A percentile compares a stretch with the other conserved stretches of the same genome.
phyloP scores from a whole-genome alignment of 306 rosid species.

The Herpetospermum pedunculosum region DNA sequence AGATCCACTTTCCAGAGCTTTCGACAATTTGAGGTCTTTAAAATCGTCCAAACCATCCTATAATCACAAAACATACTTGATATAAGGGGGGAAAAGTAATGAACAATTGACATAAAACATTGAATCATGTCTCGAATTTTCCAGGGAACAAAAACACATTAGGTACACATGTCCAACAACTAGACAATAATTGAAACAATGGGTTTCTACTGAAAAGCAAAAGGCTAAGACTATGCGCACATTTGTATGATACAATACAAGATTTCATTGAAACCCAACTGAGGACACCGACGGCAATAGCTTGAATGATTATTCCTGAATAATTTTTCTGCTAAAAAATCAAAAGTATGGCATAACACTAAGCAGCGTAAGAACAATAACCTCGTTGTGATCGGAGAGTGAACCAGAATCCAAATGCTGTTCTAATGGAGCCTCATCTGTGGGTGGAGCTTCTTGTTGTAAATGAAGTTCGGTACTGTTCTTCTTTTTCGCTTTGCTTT shows the following conservation, averaged over 20 bases:
- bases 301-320: neutral
- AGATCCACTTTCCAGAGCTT: constrained; percentile 15
- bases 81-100: neutral
- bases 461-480: neutral
- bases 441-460: neutral
- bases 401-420: neutral
- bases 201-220: neutral
- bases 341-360: neutral
- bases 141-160: neutral
- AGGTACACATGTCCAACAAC: neutral
- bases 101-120: neutral
- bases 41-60: constrained; percentile 19
- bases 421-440: neutral
- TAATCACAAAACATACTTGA: constrained; percentile 1
- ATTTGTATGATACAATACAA: neutral
- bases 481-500: neutral
- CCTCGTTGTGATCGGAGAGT: neutral
- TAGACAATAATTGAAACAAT: neutral
- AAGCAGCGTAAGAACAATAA: constrained; percentile 19
- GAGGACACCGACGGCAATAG: neutral
- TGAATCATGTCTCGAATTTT: neutral
- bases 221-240: neutral
- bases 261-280: neutral
- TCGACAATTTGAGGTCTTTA: constrained; percentile 22
- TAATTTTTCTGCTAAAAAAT: neutral